Evolutionary conservation across 257 asterid species (phyloP).

Genomic region (Cordia subcordata): DNA sequence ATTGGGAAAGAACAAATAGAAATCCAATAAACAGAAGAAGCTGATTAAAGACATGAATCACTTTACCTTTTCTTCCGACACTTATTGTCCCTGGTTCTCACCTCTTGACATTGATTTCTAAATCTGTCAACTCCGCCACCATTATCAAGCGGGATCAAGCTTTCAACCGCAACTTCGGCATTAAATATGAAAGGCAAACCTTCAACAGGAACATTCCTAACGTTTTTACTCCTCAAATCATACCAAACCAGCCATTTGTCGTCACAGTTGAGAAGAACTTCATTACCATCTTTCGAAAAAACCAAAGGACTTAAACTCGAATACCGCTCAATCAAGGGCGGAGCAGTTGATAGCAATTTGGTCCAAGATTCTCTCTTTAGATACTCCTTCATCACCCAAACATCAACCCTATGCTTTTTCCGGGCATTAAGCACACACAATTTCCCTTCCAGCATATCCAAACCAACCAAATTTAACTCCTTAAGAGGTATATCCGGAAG

Average conservation of each 20-base stretch:
- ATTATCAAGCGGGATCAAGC: conserved; percentile 28
- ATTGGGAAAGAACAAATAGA: too few species aligned
- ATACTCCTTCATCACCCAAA: conserved; percentile 73
- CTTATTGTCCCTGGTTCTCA: conserved; percentile 14
- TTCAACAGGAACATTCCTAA: conserved; percentile 10
- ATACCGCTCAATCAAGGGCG: conserved; percentile 19
- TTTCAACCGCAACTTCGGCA: conserved; percentile 28
- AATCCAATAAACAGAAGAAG: background rate
- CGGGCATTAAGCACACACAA: conserved; percentile 31
- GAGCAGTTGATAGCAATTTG: conserved; percentile 37
- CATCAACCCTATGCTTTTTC: conserved; percentile 15
- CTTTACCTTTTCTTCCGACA: conserved; percentile 34
- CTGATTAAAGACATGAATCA: background rate
- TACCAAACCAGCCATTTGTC: conserved; percentile 33
- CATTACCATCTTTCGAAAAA: conserved; percentile 29
- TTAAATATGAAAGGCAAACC: conserved; percentile 25
- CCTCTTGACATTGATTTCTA: conserved; percentile 13
- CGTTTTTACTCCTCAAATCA: conserved; percentile 18
- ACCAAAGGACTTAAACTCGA: conserved; percentile 24
- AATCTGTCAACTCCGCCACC: conserved; percentile 8
- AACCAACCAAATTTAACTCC: conserved; percentile 16
- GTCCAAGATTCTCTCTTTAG: conserved; percentile 58
- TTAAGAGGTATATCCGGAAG: conserved; percentile 16
- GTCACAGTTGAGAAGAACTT: conserved; percentile 33
- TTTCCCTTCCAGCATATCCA: conserved; percentile 40